phyloP scores from a whole-genome alignment of 2,329 filamentous ascomycete genomes.

The Talaromyces sp. region DNA sequence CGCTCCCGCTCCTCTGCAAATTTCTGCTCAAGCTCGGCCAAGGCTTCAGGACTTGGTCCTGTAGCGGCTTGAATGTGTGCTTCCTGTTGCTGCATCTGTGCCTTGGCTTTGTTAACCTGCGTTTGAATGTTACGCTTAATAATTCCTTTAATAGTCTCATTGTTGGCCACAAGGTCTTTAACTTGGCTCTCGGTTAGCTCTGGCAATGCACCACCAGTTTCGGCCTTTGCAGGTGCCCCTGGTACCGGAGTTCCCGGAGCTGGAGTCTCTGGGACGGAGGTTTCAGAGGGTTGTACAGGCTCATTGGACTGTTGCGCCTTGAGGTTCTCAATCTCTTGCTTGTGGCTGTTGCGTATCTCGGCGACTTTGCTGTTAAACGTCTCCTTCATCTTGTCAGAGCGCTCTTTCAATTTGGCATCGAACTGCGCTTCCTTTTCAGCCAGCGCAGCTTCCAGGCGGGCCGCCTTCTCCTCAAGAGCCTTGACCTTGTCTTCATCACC shows the following conservation, averaged over 20 bases:
- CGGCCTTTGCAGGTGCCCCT: conserved; percentile 22
- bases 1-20: conserved; percentile 36
- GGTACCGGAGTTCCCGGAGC: conserved; percentile 12
- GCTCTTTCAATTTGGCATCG: conserved; percentile 44
- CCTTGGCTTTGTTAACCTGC: conserved; percentile 35
- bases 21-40: conserved; percentile 34
- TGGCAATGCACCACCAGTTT: conserved; percentile 29
- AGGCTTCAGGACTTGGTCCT: conserved; percentile 26
- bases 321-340: conserved; percentile 45
- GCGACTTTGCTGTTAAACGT: conserved; percentile 64
- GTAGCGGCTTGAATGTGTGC: conserved; percentile 17
- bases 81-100: conserved; percentile 32
- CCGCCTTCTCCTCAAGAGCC: conserved; percentile 57
- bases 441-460: conserved; percentile 46
- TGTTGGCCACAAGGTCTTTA: conserved; percentile 45
- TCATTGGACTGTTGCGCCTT: conserved; percentile 33
- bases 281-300: conserved; percentile 31
- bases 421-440: conserved; percentile 47
- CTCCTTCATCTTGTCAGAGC: conserved; percentile 57
- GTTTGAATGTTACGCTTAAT: conserved; percentile 55
- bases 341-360: conserved; percentile 47
- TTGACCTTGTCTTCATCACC: conserved; percentile 54
- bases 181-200: conserved; percentile 46
- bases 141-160: conserved; percentile 45
- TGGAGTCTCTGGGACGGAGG: neutral